Evolutionary conservation across 129 eudicot species (phyloP), one percentile per base, ranked within the genome.

Genomic region (Flaveria brownii): DNA sequence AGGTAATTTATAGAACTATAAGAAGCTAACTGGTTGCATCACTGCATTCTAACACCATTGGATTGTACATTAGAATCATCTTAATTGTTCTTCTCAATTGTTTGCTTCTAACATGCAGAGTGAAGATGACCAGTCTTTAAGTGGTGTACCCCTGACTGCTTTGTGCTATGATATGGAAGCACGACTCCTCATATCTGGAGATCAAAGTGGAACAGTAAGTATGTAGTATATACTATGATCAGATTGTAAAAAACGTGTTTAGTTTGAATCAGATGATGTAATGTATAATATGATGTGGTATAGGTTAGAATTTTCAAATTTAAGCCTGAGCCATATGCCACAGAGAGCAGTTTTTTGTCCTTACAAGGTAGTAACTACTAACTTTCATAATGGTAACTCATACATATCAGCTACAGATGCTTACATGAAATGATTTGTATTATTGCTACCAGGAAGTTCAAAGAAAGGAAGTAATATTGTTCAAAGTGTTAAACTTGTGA

Each of bases 401-500:
- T 50, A 70, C 16, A 22, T 26, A 12, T 62, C 42, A 62, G 15
- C 68, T 28, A 28, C 30, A 28, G 20, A 28, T 62, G 42, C 30
- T 62, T 5, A 30, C 20, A 62, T 28, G 30, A 13, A 0, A 61
- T 61, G 41, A 61, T 26, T 17, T 67, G 54, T 61, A 51, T 73
- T 25, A 22, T 51, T 64, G 49, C 41, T 77, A 46, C 33, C 90
- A 94, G 98, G 96, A 85, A 86, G 87, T 89, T 88, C 96, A 50
- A 94, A 89, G 89, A 94, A 91, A 82, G 96, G 97, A 77, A 87
- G 87, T 82, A 90, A 85, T 82, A 80, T 85, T n/a, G 77, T 94
- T 51, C 92, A 81, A 20, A 87, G 69, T 80, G 64, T 86, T 60
- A 91, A 89, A 75, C 82, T 82, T 16, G 57, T 94, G 74, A 94